A percentile compares a stretch with the other conserved stretches of the same genome.
Evolutionary conservation across 2,329 filamentous ascomycete species (phyloP).

Genomic region (Aspergillus transmontanensis): DNA sequence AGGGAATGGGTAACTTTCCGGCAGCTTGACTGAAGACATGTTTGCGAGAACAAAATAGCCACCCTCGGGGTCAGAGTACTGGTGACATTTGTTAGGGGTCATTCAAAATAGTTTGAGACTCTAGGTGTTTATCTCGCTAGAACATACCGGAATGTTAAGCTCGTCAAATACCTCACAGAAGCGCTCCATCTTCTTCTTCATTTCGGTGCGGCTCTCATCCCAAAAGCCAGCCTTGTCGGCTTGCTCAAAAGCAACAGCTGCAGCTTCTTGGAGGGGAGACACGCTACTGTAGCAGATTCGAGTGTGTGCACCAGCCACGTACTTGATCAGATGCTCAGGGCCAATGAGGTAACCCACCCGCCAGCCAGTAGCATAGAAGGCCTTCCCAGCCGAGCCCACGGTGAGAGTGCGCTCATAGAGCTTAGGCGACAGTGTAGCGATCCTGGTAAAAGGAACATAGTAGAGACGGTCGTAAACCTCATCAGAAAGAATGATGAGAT

Average conservation of each 20-base stretch:
- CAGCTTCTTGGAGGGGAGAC: constrained; percentile 90
- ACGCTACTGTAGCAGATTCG: constrained; percentile 95
- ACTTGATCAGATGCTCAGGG: constrained; percentile 82
- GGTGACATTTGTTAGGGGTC: constrained; percentile 6
- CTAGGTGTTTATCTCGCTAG: neutral
- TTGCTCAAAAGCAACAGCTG: constrained; percentile 89
- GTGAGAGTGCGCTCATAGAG: constrained; percentile 86
- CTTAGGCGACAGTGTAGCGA: constrained; percentile 87
- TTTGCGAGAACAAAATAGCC: constrained; percentile 98
- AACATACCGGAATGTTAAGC: constrained; percentile 64
- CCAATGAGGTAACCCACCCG: constrained; percentile 95
- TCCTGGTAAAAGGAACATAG: constrained; percentile 92
- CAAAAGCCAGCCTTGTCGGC: constrained; percentile 86
- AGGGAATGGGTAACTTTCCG: constrained; percentile 83
- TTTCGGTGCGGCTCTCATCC: constrained; percentile 78
- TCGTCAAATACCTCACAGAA: constrained; percentile 84
- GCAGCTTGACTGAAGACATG: constrained; percentile 82
- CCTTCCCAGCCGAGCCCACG: constrained; percentile 94
- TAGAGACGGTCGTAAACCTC: constrained; percentile 94
- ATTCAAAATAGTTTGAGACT: neutral
- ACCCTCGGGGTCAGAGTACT: constrained; percentile 89
- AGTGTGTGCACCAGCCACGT: constrained; percentile 90
- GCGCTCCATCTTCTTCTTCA: constrained; percentile 83
- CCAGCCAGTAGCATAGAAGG: constrained; percentile 98
- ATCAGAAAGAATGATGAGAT: constrained; percentile 89